Evolutionary conservation across 805 yeast species (phyloP), one percentile per base, ranked within the genome.

Genomic region (Myxozyma neglecta): DNA sequence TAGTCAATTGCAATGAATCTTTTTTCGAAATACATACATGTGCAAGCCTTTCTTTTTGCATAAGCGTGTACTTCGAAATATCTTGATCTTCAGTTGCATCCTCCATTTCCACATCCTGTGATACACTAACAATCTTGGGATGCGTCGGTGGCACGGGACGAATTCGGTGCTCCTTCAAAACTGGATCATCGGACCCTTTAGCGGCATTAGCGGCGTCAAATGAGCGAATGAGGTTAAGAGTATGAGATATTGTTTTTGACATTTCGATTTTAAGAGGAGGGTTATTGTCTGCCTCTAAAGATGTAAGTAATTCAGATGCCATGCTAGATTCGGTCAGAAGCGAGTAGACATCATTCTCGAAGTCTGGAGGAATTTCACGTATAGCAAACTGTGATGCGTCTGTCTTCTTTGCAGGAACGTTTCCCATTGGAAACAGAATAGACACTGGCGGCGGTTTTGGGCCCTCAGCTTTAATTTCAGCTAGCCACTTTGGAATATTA

Each of bases 401-500:
- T 5, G 52, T 35, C 13, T 37, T 44, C 13, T 20, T 40, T 5
- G 37, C 6, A 24, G 53, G 43, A 18, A 51, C 32, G 37, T 13
- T 46, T 24, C 36, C 53, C 10, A 13, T 13, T 16, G 61, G 63
- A 10, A 56, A 36, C 24, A 52, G 37, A n/a, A 52, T 39, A 14
- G 63, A 39, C 14, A 59, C 36, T 13, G 66, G 66, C 34, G 60
- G 59, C n/a, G 59, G 47, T n/a, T 14, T 36, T 4, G 18, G n/a
- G 11, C 52, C 53, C 5, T 34, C 54, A 2, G 48, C 16, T 7
- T 24, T 37, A 3, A 16, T 42, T 6, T 42, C 46, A 6, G 53
- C 54, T 3, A 63, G 39, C 66, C 66, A 63, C 18, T 53, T 50
- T 8, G 63, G 55, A 24, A 63, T 32, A 34, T 52, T 50, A 13